These are phyloP conservation scores for Pseudonitzschia delicatissima DNA, from an alignment of 108 stramenopile genomes.

Conservation along the genomic window DNA sequence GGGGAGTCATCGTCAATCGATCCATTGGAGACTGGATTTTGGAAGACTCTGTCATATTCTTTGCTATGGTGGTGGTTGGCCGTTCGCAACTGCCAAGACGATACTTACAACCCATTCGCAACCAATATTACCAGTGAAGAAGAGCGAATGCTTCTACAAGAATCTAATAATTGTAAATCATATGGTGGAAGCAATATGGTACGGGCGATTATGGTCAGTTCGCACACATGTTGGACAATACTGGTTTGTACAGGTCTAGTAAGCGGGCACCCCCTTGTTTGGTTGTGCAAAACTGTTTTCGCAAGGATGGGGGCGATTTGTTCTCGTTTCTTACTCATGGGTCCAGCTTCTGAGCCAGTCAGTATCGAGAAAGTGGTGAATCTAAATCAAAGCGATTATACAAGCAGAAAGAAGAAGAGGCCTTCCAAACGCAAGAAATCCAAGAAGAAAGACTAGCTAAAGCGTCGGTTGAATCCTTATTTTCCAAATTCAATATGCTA, in stretches of 20 bases:
- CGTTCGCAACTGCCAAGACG: constrained; percentile 20
- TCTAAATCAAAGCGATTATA: no score
- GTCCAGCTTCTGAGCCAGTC: neutral
- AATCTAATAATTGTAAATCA: constrained; percentile 23
- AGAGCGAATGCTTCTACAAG: neutral
- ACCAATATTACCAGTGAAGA: neutral
- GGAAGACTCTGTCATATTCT: constrained; percentile 28
- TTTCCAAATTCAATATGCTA: no score
- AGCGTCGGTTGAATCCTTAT: no score
- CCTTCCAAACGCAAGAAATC: neutral
- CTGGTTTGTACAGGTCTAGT: constrained; percentile 11
- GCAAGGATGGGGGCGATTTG: constrained; percentile 1
- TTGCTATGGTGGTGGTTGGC: constrained; percentile 26
- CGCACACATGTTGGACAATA: constrained; percentile 20
- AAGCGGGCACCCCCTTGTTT: constrained; percentile 28
- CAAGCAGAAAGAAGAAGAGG: neutral
- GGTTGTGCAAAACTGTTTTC: constrained; percentile 13
- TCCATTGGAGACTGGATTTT: constrained; percentile 23
- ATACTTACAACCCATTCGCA: neutral
- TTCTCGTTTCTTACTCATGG: constrained; percentile 2
- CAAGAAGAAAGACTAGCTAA: neutral
- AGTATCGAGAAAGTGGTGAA: neutral
- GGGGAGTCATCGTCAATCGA: constrained; percentile 7
- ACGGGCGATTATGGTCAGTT: constrained; percentile 16
- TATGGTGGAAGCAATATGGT: constrained; percentile 24